Conservation (phyloP, 1,284 basidiomycete genomes). For the Ceratobasidium sp. region DNA sequence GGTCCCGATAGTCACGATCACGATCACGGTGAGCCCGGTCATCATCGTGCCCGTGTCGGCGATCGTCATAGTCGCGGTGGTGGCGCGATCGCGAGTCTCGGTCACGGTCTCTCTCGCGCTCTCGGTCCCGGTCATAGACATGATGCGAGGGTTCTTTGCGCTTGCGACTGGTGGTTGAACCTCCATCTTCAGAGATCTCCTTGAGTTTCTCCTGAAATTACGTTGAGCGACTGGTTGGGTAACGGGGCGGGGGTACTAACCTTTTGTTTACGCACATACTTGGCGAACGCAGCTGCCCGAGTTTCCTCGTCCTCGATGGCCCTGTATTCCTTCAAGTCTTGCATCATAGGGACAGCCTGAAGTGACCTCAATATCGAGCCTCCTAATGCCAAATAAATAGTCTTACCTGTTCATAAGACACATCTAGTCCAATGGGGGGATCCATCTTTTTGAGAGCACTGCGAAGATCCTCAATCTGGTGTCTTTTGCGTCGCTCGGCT, state of each 20-base stretch:
- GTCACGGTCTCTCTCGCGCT: constrained; percentile 38
- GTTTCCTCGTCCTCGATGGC: constrained; percentile 83
- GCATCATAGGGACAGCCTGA: constrained; percentile 75
- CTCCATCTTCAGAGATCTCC: constrained; percentile 79
- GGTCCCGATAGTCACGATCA: constrained; percentile 43
- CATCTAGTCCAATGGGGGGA: constrained; percentile 74
- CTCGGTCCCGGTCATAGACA: constrained; percentile 40
- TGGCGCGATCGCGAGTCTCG: constrained; percentile 34
- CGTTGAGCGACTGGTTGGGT: not conserved
- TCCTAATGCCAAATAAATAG: not conserved
- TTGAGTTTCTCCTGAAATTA: constrained; percentile 69
- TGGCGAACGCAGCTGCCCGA: constrained; percentile 77
- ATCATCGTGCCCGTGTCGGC: constrained; percentile 43
- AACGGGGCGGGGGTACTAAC: constrained; percentile 48
- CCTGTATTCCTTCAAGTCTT: constrained; percentile 81
- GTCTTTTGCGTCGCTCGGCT: constrained; percentile 81
- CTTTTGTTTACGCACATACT: constrained; percentile 87
- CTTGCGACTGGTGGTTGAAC: constrained; percentile 72
- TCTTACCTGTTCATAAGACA: constrained; percentile 79
- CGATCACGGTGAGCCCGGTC: constrained; percentile 49
- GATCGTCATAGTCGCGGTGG: constrained; percentile 44
- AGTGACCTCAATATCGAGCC: not conserved
- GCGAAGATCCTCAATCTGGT: constrained; percentile 92
- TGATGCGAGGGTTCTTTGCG: constrained; percentile 72
- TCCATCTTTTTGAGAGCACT: constrained; percentile 92